These are phyloP conservation scores for Pseudogymnoascus sp. DNA, from an alignment of 2,329 filamentous ascomycete species.

Conservation along the genomic window DNA sequence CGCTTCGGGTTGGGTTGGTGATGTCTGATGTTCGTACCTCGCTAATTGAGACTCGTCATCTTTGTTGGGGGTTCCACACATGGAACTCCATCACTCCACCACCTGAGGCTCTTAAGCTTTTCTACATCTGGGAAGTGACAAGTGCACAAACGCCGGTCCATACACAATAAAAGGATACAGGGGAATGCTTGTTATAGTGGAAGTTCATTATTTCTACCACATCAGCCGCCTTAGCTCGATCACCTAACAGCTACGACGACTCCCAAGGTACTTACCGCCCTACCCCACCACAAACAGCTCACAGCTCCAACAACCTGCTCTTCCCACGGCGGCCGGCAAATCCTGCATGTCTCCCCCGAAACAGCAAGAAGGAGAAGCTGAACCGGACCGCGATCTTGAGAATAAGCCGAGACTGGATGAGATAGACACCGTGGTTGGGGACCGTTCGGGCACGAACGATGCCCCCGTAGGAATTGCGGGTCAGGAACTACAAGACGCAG, in stretches of 20 bases:
- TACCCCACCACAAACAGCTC: constrained; percentile 5
- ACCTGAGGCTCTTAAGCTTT: neutral
- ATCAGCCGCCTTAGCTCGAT: neutral
- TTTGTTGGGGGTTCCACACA: constrained; percentile 1
- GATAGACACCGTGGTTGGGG: neutral
- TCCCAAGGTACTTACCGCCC: neutral
- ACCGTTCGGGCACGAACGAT: neutral
- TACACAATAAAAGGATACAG: neutral
- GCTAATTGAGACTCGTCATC: constrained; percentile 8
- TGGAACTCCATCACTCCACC: constrained; percentile 3
- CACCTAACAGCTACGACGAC: neutral
- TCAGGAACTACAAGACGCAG: neutral
- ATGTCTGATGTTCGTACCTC: constrained; percentile 6
- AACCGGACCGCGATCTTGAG: constrained; percentile 2
- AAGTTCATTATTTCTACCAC: neutral
- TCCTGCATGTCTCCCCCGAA: constrained; percentile 7
- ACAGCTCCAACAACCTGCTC: neutral
- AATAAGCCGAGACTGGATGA: constrained; percentile 3
- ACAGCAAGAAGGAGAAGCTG: constrained; percentile 7
- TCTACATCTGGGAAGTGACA: constrained; percentile 1
- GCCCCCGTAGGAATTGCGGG: neutral
- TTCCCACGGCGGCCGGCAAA: neutral
- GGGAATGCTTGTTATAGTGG: neutral
- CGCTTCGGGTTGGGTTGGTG: neutral
- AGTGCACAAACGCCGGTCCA: neutral